Evolutionary conservation across 768 basidiomycete genomes (phyloP), one percentile per base, ranked within the genome.

Genomic region (Hypholoma fasciculare): DNA sequence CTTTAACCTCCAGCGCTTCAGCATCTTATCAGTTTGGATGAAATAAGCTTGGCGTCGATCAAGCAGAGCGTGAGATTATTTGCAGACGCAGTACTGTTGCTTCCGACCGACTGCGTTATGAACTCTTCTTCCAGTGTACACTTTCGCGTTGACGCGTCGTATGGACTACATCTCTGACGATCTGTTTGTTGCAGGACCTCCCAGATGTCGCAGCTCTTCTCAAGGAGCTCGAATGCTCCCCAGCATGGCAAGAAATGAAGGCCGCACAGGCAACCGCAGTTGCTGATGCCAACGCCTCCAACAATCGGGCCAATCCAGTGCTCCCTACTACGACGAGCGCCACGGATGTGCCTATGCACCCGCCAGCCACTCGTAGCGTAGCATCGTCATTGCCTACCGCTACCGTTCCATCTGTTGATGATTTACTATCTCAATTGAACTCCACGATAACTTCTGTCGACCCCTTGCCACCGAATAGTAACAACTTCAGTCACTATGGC

Each of bases 191-290:
- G 49, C 66, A 92, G 89, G 89, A 92, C 70, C 76, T 86, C 48
- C 76, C 76, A 59, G 83, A 81, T 46, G 79, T 94, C 49, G 81
- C 84, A 63, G 85, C 89, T 26, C 78, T 94, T 23, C 80, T 94
- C 16, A 88, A 92, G 53, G 82, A 83, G 61, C 76, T 93, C 12
- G 78, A 83, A 51, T 71, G 78, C 2, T 92, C 91, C 3, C 78
- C 83, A 63, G 88, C 85, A 20, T 92, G 88, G 89, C 82, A 87
- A 64, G 77, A 86, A 49, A 43, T 72, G 30, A 49, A 58, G 52
- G 57, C 64, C 30, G 39, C 56, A 39, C 19, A 53, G 12, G 13
- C 62, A 46, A 40, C 17, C 27, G 30, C 40, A 43, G 26, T 26
- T 42, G 13, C 49, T 52, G 53, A 47, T 49, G 44, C 43, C 49